phyloP scores from a whole-genome alignment of 257 asterid genomes.

The Solanum dulcamara region DNA sequence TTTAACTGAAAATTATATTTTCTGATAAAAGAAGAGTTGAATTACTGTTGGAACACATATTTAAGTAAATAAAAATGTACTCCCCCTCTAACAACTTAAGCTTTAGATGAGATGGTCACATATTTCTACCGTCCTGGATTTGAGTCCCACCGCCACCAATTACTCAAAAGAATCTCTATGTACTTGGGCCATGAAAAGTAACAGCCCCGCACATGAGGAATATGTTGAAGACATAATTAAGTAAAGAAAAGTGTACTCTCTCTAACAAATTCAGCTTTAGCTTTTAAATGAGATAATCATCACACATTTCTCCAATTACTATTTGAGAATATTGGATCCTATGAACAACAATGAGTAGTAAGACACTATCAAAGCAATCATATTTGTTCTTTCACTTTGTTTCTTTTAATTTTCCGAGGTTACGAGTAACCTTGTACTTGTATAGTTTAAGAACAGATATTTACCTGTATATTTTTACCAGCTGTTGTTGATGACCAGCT shows the following conservation, averaged over 20 bases:
- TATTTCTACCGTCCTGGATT: not conserved
- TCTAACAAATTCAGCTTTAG: not conserved
- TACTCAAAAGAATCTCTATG: not conserved
- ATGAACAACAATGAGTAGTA: not conserved
- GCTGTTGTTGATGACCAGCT: slow-evolving; percentile 83
- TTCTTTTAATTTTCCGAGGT: not conserved
- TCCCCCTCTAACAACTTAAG: not conserved
- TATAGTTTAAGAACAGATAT: not conserved
- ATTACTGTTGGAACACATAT: not conserved
- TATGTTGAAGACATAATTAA: not conserved
- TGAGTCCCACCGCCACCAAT: not conserved
- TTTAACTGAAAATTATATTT: not conserved
- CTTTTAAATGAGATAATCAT: not conserved
- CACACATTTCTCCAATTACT: not conserved
- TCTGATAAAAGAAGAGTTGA: not conserved
- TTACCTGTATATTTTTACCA: slow-evolving; percentile 79
- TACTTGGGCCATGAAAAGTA: not conserved
- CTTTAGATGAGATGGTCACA: not conserved
- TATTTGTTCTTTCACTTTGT: not conserved
- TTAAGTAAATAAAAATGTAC: not conserved
- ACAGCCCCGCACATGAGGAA: not conserved
- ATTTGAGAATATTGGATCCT: not conserved
- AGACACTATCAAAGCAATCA: not conserved
- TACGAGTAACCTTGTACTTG: not conserved
- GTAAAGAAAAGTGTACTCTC: not conserved